Evolutionary conservation across 106 monocot species (phyloP).

Genomic region (Agapanthus africanus): DNA sequence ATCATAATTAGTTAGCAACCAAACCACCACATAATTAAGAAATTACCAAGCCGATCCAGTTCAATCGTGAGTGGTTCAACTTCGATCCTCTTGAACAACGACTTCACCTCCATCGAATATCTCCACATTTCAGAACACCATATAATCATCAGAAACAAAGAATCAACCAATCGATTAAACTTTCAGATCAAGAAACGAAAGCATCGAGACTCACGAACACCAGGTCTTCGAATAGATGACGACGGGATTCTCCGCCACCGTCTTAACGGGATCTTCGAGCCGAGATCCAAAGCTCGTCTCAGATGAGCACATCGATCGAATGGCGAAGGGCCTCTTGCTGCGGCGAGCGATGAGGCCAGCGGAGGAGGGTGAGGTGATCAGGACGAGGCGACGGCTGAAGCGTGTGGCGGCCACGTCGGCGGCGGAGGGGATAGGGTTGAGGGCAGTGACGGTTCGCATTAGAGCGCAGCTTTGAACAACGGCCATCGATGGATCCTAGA

Average conservation of each 20-base stretch:
- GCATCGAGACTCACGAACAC: constrained; percentile 76
- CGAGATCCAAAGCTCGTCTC: constrained; percentile 58
- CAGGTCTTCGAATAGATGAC: constrained; percentile 97
- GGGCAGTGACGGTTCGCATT: no score
- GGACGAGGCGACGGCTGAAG: neutral
- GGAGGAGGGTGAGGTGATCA: neutral
- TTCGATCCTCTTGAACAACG: constrained; percentile 76
- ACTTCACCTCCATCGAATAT: constrained; percentile 91
- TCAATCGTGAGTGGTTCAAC: constrained; percentile 81
- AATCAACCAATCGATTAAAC: neutral
- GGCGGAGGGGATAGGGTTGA: no score
- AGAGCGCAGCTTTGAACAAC: no score
- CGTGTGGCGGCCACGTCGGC: no score
- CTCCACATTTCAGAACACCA: constrained; percentile 27
- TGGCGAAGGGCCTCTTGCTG: neutral
- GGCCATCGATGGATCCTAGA: no score
- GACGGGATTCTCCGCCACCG: constrained; percentile 66
- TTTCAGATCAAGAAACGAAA: neutral
- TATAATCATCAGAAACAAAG: neutral
- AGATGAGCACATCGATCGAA: constrained; percentile 7
- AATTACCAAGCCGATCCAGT: constrained; percentile 72
- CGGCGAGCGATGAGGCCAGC: neutral
- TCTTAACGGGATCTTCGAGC: constrained; percentile 81
- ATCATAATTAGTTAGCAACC: no score
- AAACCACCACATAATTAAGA: no score